phyloP scores from a whole-genome alignment of 2,329 filamentous ascomycete genomes.

The Fusarium hainanense region DNA sequence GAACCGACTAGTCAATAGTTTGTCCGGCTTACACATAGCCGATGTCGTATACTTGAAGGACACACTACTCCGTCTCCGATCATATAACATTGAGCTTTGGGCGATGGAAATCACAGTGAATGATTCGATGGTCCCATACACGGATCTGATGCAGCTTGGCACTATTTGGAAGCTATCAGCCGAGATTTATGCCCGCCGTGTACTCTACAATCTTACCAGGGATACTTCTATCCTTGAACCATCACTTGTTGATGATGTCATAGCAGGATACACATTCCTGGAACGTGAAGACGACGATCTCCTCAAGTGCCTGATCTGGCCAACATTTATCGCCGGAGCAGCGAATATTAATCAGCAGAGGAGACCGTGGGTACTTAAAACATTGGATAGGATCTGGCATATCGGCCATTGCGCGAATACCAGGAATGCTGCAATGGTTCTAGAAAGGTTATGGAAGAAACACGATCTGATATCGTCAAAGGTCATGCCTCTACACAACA shows the following conservation, averaged over 20 bases:
- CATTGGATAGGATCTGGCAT: background rate
- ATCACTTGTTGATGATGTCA: background rate
- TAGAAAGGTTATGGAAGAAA: background rate
- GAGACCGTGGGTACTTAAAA: background rate
- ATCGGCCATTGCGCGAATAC: background rate
- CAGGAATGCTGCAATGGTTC: background rate
- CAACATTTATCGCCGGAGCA: background rate
- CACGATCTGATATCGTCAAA: background rate
- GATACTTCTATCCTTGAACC: background rate
- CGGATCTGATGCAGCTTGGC: background rate
- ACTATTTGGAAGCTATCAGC: background rate
- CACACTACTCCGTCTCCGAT: background rate
- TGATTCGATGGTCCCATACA: background rate
- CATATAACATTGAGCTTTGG: background rate
- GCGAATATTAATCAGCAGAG: background rate
- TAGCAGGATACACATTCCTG: background rate
- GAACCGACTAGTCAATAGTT: no score
- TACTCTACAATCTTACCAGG: background rate
- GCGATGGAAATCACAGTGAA: background rate
- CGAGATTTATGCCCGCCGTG: background rate
- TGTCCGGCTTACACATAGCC: no score
- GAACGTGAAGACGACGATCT: background rate
- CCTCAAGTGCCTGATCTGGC: background rate
- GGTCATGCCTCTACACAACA: background rate
- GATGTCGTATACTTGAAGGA: background rate